Conservation (phyloP, 345 rosid genomes). For the Dipteronia sinensis region DNA sequence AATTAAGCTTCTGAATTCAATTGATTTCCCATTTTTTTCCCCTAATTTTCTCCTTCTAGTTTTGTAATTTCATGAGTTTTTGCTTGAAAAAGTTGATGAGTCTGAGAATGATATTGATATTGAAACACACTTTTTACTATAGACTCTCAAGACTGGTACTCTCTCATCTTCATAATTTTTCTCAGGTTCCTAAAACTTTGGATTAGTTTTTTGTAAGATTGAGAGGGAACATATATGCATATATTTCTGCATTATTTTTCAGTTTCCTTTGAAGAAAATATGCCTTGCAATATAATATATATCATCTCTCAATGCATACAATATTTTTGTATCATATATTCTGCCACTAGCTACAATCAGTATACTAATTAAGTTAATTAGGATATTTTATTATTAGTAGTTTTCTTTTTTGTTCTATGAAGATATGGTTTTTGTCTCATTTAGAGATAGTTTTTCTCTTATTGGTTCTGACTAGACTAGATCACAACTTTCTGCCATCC, state of each 20-base stretch:
- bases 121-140: background rate
- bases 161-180: background rate
- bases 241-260: background rate
- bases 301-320: background rate
- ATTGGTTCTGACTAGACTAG: constrained; percentile 10
- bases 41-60: background rate
- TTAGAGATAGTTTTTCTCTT: constrained; percentile 8
- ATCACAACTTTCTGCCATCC: constrained; percentile 2
- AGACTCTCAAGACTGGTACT: background rate
- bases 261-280: background rate
- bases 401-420: constrained; percentile 23
- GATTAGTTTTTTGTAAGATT: background rate
- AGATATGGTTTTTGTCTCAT: constrained; percentile 53
- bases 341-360: constrained; percentile 4
- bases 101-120: background rate
- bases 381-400: constrained; percentile 8
- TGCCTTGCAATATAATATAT: background rate
- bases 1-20: background rate
- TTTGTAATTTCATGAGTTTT: background rate
- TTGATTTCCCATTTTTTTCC: background rate
- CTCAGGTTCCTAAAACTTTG: background rate
- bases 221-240: background rate
- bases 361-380: background rate
- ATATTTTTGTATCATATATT: background rate
- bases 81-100: background rate